phyloP scores from a whole-genome alignment of 345 rosid species.

The Bruguiera sexangula region DNA sequence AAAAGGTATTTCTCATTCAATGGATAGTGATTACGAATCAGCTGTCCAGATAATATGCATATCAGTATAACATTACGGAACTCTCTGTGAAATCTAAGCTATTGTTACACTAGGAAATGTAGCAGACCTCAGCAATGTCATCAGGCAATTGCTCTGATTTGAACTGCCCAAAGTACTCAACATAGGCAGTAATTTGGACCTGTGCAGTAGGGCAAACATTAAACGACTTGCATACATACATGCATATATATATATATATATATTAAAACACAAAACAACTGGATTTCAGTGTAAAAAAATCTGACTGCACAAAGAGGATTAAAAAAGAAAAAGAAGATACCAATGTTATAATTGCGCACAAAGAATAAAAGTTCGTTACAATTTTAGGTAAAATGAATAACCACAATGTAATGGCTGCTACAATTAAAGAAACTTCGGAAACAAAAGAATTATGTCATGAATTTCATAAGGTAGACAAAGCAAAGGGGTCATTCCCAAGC shows the following conservation, averaged over 20 bases:
- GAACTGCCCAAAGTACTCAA: slow-evolving; percentile 90
- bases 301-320: neutral
- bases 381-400: no score
- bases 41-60: slow-evolving; percentile 43
- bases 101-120: slow-evolving; percentile 5
- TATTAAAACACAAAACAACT: slow-evolving; percentile 7
- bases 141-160: slow-evolving; percentile 91
- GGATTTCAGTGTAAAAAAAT: neutral
- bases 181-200: slow-evolving; percentile 93
- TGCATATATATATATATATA: neutral
- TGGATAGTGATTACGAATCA: slow-evolving; percentile 79
- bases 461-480: no score
- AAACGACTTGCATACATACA: neutral
- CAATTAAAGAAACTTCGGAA: no score
- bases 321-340: no score
- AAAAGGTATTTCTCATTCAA: slow-evolving; percentile 71
- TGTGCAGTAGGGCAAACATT: slow-evolving; percentile 17
- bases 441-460: no score
- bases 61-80: slow-evolving; percentile 1
- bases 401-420: no score
- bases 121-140: slow-evolving; percentile 82
- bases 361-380: no score
- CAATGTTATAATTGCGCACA: no score
- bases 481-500: no score
- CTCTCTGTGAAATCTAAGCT: neutral